phyloP scores from a whole-genome alignment of 2,329 filamentous ascomycete genomes.

The Fusarium musae region DNA sequence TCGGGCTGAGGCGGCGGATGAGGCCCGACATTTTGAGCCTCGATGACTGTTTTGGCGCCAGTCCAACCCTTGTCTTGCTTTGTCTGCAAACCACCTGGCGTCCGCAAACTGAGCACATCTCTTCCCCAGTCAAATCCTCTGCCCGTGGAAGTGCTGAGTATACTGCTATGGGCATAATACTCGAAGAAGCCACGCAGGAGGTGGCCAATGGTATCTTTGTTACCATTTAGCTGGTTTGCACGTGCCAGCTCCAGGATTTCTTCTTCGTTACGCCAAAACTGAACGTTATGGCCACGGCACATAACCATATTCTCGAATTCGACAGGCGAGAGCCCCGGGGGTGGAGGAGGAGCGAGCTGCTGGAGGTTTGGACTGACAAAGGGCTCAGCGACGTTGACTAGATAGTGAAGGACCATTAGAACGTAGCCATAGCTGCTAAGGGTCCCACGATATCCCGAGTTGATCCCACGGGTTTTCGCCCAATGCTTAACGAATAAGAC shows the following conservation, averaged over 20 bases:
- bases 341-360: conserved; percentile 59
- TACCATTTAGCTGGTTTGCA: conserved; percentile 70
- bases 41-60: conserved; percentile 77
- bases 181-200: conserved; percentile 88
- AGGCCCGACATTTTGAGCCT: conserved; percentile 55
- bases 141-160: conserved; percentile 60
- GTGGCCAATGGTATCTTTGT: conserved; percentile 74
- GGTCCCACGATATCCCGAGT: conserved; percentile 86
- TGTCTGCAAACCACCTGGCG: conserved; percentile 72
- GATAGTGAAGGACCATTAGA: conserved; percentile 90
- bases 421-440: conserved; percentile 92
- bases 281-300: conserved; percentile 75
- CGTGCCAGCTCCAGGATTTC: conserved; percentile 72
- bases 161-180: conserved; percentile 76
- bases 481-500: conserved; percentile 91
- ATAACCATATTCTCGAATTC: conserved; percentile 40
- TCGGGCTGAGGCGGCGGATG: conserved; percentile 28
- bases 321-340: conserved; percentile 43
- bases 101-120: conserved; percentile 82
- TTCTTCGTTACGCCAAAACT: conserved; percentile 81
- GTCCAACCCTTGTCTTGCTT: conserved; percentile 89
- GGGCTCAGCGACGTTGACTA: conserved; percentile 83
- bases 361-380: conserved; percentile 90
- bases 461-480: conserved; percentile 87
- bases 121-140: conserved; percentile 82